A percentile compares a stretch with the other conserved stretches of the same genome.
Evolutionary conservation across 176 grass and related monocot genomes (phyloP).

Genomic region (Pontederia paniculata): DNA sequence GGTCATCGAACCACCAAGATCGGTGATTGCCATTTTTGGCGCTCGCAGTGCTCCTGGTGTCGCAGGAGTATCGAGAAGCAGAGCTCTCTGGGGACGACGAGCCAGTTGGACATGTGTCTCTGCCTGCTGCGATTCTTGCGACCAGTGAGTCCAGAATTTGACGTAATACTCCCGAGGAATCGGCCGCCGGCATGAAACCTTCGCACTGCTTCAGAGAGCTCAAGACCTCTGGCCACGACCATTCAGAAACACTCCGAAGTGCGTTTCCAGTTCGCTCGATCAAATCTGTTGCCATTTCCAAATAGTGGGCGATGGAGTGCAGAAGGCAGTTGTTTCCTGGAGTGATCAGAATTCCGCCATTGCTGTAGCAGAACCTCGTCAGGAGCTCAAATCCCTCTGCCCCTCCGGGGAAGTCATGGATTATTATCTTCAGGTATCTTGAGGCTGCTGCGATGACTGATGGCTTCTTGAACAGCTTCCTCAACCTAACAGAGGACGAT

Average conservation of each 20-base stretch:
- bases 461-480: slow-evolving; percentile 25
- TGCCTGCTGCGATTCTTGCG: slow-evolving; percentile 35
- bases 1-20: slow-evolving; percentile 90
- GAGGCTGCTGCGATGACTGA: slow-evolving; percentile 3
- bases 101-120: slow-evolving; percentile 43
- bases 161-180: slow-evolving; percentile 42
- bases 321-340: slow-evolving; percentile 44
- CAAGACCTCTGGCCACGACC: slow-evolving; percentile 60
- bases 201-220: slow-evolving; percentile 66
- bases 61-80: slow-evolving; percentile 70
- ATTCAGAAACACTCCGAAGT: slow-evolving; percentile 49
- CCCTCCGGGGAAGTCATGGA: slow-evolving; percentile 66
- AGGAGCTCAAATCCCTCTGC: slow-evolving; percentile 63
- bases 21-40: slow-evolving; percentile 23
- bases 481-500: slow-evolving; percentile 34
- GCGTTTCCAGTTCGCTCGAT: slow-evolving; percentile 32
- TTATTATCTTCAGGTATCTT: slow-evolving; percentile 24
- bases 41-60: slow-evolving; percentile 73
- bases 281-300: slow-evolving; percentile 49
- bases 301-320: slow-evolving; percentile 48
- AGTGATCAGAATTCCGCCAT: slow-evolving; percentile 28
- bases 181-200: slow-evolving; percentile 32
- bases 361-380: slow-evolving; percentile 50
- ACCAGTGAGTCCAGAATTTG: slow-evolving; percentile 33
- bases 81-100: slow-evolving; percentile 76